These are phyloP conservation scores for Nicotiana benthamiana DNA, from an alignment of 257 asterid species.

Conservation along the genomic window DNA sequence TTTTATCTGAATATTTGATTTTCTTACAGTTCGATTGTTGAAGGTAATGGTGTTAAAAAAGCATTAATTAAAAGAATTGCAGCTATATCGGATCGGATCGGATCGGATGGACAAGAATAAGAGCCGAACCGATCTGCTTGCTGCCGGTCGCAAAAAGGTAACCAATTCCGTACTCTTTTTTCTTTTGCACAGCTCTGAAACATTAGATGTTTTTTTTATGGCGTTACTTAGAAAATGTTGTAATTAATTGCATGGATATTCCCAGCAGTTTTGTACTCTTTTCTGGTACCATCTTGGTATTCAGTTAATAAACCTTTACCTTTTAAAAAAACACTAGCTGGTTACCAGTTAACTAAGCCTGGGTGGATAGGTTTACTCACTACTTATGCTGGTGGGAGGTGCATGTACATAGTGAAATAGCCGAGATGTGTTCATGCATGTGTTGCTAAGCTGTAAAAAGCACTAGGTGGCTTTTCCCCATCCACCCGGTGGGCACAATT, in stretches of 20 bases:
- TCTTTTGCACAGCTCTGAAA: neutral
- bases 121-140: constrained; percentile 77
- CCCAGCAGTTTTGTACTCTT: too few species aligned
- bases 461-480: neutral
- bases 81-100: constrained; percentile 31
- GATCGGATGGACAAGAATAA: constrained; percentile 77
- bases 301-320: too few species aligned
- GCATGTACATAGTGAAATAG: too few species aligned
- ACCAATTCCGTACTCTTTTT: neutral
- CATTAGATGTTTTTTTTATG: neutral
- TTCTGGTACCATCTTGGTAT: too few species aligned
- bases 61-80: constrained; percentile 17
- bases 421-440: too few species aligned
- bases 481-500: neutral
- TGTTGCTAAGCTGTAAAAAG: neutral
- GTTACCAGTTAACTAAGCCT: too few species aligned
- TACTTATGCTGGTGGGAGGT: too few species aligned
- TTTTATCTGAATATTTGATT: neutral
- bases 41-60: constrained; percentile 31
- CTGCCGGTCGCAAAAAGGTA: constrained; percentile 94
- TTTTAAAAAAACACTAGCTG: too few species aligned
- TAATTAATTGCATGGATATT: too few species aligned
- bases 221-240: too few species aligned
- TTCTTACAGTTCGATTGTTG: neutral
- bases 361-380: neutral